A percentile compares a stretch with the other conserved stretches of the same genome.
Conservation (phyloP, 306 rosid genomes). For the Corylus avellana region DNA sequence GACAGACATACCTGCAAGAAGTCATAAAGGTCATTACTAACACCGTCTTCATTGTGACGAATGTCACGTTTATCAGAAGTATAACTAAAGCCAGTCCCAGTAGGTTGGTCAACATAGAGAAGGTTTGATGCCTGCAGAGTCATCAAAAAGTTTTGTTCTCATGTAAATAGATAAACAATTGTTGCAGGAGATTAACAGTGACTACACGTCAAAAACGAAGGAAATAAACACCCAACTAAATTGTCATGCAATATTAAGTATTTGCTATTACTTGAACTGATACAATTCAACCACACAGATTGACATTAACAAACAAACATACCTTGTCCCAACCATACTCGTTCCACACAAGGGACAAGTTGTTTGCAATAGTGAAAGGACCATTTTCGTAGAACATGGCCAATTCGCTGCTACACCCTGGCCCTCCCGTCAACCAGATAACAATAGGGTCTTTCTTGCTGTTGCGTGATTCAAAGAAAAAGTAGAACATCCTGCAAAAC, state of each 20-base stretch:
- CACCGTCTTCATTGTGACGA: slow-evolving; percentile 86
- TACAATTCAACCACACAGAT: slow-evolving; percentile 10
- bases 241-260: neutral
- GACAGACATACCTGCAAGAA: slow-evolving; percentile 66
- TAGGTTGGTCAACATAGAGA: slow-evolving; percentile 93
- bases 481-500: slow-evolving; percentile 82
- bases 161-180: neutral
- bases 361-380: slow-evolving; percentile 78
- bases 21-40: slow-evolving; percentile 90
- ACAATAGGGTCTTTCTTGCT: slow-evolving; percentile 85
- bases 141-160: slow-evolving; percentile 26
- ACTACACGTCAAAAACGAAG: neutral
- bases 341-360: slow-evolving; percentile 91
- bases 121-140: slow-evolving; percentile 83
- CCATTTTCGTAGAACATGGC: slow-evolving; percentile 96
- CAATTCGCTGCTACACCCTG: slow-evolving; percentile 98
- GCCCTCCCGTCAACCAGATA: slow-evolving; percentile 98
- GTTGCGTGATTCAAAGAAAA: slow-evolving; percentile 84
- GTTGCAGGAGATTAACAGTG: neutral
- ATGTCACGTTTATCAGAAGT: slow-evolving; percentile 71
- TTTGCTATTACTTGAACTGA: neutral
- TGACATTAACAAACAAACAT: slow-evolving; percentile 5
- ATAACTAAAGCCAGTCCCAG: slow-evolving; percentile 96
- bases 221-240: neutral
- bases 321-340: slow-evolving; percentile 97